Base-by-base conservation (phyloP, 1,284 basidiomycete species). In the Trametes pubescens region DNA sequence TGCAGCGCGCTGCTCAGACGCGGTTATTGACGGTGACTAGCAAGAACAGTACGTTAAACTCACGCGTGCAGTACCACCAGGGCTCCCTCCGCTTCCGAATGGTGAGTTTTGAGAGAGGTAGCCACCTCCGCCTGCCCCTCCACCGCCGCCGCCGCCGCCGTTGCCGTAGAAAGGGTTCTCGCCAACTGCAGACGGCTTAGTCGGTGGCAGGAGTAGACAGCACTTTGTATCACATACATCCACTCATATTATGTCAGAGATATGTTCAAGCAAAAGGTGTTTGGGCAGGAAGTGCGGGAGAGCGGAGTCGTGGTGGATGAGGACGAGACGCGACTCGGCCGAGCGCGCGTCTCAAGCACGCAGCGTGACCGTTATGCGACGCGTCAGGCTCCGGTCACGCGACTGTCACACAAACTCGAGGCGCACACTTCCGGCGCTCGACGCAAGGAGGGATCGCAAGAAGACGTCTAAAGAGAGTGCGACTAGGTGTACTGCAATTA, bases 101-200 rank as follows among this genome's bases (percentile, higher is more conserved):
- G 80, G 82, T 51, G 82, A 84, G 8, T 77, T 79, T 43, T 80
- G 77, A 5, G 78, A 74, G 64, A 84, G 67, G 64, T 78, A 84
- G 14, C 75, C 75, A 21, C 74, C 75, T n/a, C 81, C 73, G 22
- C 71, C 68, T 18, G 29, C 49, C 10, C 29, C 48, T 11, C 44
- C 44, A 16, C 44, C 44, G 2, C 48, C 49, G 18, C 49, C 49
- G 24, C 44, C 44, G 4, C 44, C 44, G 16, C 51, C 51, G 21
- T 38, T 38, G 21, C 74, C 71, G 62, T 82, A 84, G 65, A 76
- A 81, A 7, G 77, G 77, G 57, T 76, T 77, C 51, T 76, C 74
- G 51, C 75, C 57, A 67, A 60, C 66, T 67, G 32, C 4, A 6
- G 18, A 4, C 9, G 18, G 11, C n/a, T 59, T 24, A 59, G 57